Evolutionary conservation across 805 yeast species (phyloP).

Genomic region (Sugiyamaella chiloensis): DNA sequence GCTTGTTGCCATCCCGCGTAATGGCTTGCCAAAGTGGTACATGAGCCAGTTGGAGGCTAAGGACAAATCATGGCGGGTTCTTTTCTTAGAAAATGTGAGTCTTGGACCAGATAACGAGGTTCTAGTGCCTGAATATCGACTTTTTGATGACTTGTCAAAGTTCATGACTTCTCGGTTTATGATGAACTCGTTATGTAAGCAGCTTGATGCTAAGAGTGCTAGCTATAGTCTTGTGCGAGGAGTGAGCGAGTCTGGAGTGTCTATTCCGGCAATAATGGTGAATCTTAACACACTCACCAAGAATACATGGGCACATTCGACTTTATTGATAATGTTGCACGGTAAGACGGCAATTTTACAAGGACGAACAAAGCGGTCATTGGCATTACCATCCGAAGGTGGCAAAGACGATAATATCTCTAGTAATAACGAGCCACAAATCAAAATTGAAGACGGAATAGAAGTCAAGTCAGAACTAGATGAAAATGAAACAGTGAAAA

Average conservation of each 20-base stretch:
- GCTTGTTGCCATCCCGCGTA: slow-evolving; percentile 32
- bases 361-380: slow-evolving; percentile 20
- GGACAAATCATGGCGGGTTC: slow-evolving; percentile 26
- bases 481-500: background rate
- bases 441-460: too few species aligned
- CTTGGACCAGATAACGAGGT: background rate
- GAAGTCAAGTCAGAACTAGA: background rate
- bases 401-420: too few species aligned
- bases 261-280: slow-evolving; percentile 19
- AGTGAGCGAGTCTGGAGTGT: background rate
- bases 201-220: slow-evolving; percentile 26
- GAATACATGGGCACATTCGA: slow-evolving; percentile 22
- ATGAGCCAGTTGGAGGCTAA: slow-evolving; percentile 34
- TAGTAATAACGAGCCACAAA: too few species aligned
- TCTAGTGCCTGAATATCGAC: slow-evolving; percentile 27
- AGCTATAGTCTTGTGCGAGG: slow-evolving; percentile 21
- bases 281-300: slow-evolving; percentile 17
- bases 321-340: slow-evolving; percentile 18
- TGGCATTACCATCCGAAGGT: background rate
- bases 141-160: slow-evolving; percentile 26
- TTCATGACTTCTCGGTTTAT: slow-evolving; percentile 29
- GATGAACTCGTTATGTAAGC: slow-evolving; percentile 31
- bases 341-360: slow-evolving; percentile 18
- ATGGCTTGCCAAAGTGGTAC: slow-evolving; percentile 30
- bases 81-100: slow-evolving; percentile 25